Percentiles rank a stretch among this genome's conserved stretches.
Conservation (phyloP, 495 filamentous ascomycete genomes). For the Penicillium odoratum region DNA sequence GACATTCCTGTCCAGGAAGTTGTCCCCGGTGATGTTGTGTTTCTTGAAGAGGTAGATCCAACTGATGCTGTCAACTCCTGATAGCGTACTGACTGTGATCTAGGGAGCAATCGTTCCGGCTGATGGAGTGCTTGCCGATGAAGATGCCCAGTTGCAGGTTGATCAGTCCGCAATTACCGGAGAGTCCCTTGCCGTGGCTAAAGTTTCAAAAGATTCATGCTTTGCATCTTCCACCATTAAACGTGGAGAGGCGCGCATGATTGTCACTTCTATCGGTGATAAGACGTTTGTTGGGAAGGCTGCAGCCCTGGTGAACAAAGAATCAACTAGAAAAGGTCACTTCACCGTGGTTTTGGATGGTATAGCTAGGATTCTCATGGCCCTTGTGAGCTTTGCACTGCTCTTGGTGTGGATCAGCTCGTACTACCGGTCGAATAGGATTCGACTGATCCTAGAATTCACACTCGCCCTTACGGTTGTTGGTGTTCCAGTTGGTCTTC, state of each 20-base stretch:
- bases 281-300: slow-evolving; percentile 87
- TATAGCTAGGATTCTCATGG: slow-evolving; percentile 72
- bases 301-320: slow-evolving; percentile 78
- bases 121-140: slow-evolving; percentile 80
- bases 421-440: slow-evolving; percentile 81
- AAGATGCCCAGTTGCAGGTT: slow-evolving; percentile 79
- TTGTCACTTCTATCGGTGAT: slow-evolving; percentile 81
- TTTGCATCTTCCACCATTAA: slow-evolving; percentile 87
- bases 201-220: slow-evolving; percentile 73
- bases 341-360: slow-evolving; percentile 86
- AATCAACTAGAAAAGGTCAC: slow-evolving; percentile 71
- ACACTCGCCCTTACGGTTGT: slow-evolving; percentile 85
- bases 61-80: neutral
- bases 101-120: slow-evolving; percentile 85
- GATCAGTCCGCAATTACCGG: slow-evolving; percentile 92
- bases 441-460: slow-evolving; percentile 75
- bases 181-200: slow-evolving; percentile 89
- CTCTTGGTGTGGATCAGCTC: slow-evolving; percentile 81
- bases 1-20: slow-evolving; percentile 78
- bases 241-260: slow-evolving; percentile 80
- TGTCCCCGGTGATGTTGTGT: slow-evolving; percentile 87
- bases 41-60: slow-evolving; percentile 69
- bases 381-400: slow-evolving; percentile 77
- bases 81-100: slow-evolving; percentile 5
- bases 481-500: slow-evolving; percentile 93